Percentiles rank a stretch among this genome's conserved stretches.
Conservation (phyloP, 257 asterid genomes). For the Lycium barbarum region DNA sequence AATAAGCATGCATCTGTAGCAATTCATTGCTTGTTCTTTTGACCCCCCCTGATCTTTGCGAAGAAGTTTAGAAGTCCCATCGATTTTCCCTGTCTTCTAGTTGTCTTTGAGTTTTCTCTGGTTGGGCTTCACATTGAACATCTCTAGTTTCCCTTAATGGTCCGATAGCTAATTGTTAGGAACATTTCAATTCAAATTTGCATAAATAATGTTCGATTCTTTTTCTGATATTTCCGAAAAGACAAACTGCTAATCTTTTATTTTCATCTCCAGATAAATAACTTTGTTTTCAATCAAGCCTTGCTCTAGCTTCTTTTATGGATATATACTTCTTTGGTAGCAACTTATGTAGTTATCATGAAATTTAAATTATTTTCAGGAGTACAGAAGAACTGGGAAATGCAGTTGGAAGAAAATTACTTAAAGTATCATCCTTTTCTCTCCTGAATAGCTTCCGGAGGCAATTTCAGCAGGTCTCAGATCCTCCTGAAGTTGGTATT, state of each 20-base stretch:
- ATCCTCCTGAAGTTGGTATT: neutral
- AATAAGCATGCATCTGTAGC: neutral
- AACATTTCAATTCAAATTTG: neutral
- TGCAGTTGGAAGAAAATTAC: constrained; percentile 52
- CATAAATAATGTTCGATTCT: neutral
- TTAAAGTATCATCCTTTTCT: constrained; percentile 33
- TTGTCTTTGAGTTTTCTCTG: constrained; percentile 16
- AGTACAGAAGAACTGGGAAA: constrained; percentile 41
- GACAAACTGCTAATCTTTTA: constrained; percentile 6
- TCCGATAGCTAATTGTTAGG: neutral
- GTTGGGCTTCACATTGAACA: constrained; percentile 7
- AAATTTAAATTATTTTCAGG: constrained; percentile 46
- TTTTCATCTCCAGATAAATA: neutral
- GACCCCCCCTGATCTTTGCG: neutral
- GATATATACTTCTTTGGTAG: constrained; percentile 13
- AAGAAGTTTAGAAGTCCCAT: neutral
- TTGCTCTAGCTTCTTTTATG: constrained; percentile 19
- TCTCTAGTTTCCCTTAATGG: constrained; percentile 13
- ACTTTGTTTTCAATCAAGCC: neutral
- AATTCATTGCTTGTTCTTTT: neutral
- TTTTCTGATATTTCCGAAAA: neutral
- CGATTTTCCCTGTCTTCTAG: neutral
- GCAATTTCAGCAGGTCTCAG: neutral
- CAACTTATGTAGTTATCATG: neutral
- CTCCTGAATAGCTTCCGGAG: neutral